Conservation (phyloP, 768 basidiomycete species). For the Collybia mongolica region DNA sequence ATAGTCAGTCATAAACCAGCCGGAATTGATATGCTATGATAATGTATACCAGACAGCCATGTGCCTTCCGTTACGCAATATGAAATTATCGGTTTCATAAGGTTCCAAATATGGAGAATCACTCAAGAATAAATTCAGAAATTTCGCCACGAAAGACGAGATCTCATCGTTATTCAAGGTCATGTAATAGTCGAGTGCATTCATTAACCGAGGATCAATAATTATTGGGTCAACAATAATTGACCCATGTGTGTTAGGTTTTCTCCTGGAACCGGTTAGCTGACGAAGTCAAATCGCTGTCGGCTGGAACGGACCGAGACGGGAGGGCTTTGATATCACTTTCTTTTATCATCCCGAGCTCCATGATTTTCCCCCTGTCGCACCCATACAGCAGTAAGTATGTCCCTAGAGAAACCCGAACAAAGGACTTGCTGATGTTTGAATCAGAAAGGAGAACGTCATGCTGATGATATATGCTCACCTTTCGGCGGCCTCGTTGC, state of each 20-base stretch:
- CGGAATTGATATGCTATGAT: background rate
- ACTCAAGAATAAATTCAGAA: slow-evolving; percentile 57
- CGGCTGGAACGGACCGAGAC: slow-evolving; percentile 45
- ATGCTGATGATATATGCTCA: slow-evolving; percentile 25
- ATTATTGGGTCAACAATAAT: slow-evolving; percentile 57
- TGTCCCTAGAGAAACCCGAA: slow-evolving; percentile 58
- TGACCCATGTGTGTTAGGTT: slow-evolving; percentile 37
- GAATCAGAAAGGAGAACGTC: background rate
- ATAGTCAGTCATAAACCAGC: slow-evolving; percentile 1
- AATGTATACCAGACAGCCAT: slow-evolving; percentile 57
- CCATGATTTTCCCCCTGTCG: slow-evolving; percentile 45
- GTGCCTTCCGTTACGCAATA: slow-evolving; percentile 57
- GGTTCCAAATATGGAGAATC: slow-evolving; percentile 60
- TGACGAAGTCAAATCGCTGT: too few species aligned
- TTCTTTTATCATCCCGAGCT: slow-evolving; percentile 44
- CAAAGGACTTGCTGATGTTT: slow-evolving; percentile 37
- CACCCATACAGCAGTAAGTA: slow-evolving; percentile 71
- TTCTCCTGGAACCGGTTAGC: slow-evolving; percentile 39
- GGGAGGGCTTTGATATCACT: slow-evolving; percentile 51
- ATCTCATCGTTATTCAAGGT: slow-evolving; percentile 47
- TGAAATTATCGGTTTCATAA: slow-evolving; percentile 73
- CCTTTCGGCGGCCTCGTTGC: slow-evolving; percentile 29
- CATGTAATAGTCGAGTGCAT: slow-evolving; percentile 51
- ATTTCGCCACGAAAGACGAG: slow-evolving; percentile 55
- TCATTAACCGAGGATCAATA: slow-evolving; percentile 55